A percentile compares a stretch with the other conserved stretches of the same genome.
These are phyloP conservation scores for Shiraia bambusicola DNA, from an alignment of 2,329 filamentous ascomycete genomes.

Conservation along the genomic window DNA sequence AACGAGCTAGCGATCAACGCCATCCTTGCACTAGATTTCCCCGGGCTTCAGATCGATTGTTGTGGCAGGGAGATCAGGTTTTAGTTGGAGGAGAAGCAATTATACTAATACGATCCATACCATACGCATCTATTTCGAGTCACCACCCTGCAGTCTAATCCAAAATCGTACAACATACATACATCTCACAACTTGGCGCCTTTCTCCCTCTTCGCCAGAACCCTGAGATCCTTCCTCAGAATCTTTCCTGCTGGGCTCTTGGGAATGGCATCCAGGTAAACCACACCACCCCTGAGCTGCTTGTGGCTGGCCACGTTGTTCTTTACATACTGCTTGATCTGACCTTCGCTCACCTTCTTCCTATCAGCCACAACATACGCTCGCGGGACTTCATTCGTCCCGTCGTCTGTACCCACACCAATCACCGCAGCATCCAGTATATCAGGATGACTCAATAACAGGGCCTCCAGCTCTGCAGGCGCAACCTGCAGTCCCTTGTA, in stretches of 20 bases:
- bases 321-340: conserved; percentile 40
- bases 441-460: conserved; percentile 45
- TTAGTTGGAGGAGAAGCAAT: background rate
- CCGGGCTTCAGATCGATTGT: no score
- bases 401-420: conserved; percentile 41
- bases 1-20: no score
- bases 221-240: conserved; percentile 40
- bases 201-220: conserved; percentile 34
- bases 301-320: conserved; percentile 37
- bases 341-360: conserved; percentile 27
- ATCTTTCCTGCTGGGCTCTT: conserved; percentile 43
- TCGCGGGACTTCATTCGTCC: conserved; percentile 44
- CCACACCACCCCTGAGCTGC: conserved; percentile 41
- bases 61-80: background rate
- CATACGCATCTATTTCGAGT: background rate
- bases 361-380: conserved; percentile 48
- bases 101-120: no score
- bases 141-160: background rate
- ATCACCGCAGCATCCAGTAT: conserved; percentile 52
- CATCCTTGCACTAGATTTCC: no score
- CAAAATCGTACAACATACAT: background rate
- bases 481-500: conserved; percentile 54
- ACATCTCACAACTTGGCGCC: conserved; percentile 27
- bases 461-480: conserved; percentile 51
- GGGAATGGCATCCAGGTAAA: conserved; percentile 41